phyloP scores from a whole-genome alignment of 2,329 filamentous ascomycete species.

The Cytospora piceae region DNA sequence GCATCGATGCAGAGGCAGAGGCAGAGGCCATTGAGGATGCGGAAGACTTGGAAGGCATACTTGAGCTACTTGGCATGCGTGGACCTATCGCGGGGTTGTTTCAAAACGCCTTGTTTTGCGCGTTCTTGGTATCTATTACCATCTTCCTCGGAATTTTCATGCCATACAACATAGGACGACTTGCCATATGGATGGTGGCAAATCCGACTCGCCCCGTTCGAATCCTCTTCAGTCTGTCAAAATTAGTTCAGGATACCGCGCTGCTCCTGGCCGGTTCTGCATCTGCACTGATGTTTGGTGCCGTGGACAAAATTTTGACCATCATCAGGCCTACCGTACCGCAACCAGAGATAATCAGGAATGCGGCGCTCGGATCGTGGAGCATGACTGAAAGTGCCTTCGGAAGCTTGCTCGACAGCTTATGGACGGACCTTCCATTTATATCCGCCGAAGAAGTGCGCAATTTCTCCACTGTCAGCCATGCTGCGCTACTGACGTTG shows the following conservation, averaged over 20 bases:
- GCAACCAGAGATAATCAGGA: slow-evolving; percentile 18
- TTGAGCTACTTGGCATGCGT: slow-evolving; percentile 96
- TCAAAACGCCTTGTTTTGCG: slow-evolving; percentile 94
- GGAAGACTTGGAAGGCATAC: slow-evolving; percentile 93
- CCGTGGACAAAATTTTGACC: slow-evolving; percentile 46
- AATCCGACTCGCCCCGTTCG: slow-evolving; percentile 78
- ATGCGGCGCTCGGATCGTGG: slow-evolving; percentile 42
- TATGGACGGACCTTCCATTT: slow-evolving; percentile 55
- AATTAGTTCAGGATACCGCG: slow-evolving; percentile 75
- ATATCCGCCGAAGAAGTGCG: slow-evolving; percentile 66
- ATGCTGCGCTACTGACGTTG: slow-evolving; percentile 67
- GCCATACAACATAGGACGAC: slow-evolving; percentile 88
- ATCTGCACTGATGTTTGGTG: slow-evolving; percentile 44
- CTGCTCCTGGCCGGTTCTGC: slow-evolving; percentile 66
- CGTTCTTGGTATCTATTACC: slow-evolving; percentile 84
- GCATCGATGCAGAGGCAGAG: slow-evolving; percentile 74
- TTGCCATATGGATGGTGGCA: slow-evolving; percentile 77
- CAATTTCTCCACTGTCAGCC: slow-evolving; percentile 76
- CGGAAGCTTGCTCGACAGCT: slow-evolving; percentile 53
- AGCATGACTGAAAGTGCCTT: slow-evolving; percentile 47
- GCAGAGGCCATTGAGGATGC: slow-evolving; percentile 80
- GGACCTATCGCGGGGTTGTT: slow-evolving; percentile 87
- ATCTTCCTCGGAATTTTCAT: slow-evolving; percentile 85
- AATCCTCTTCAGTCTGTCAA: slow-evolving; percentile 73
- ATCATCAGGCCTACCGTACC: slow-evolving; percentile 37